These are phyloP conservation scores for Plasmodium ovale DNA, from an alignment of 169 alveolate species.

Conservation along the genomic window DNA sequence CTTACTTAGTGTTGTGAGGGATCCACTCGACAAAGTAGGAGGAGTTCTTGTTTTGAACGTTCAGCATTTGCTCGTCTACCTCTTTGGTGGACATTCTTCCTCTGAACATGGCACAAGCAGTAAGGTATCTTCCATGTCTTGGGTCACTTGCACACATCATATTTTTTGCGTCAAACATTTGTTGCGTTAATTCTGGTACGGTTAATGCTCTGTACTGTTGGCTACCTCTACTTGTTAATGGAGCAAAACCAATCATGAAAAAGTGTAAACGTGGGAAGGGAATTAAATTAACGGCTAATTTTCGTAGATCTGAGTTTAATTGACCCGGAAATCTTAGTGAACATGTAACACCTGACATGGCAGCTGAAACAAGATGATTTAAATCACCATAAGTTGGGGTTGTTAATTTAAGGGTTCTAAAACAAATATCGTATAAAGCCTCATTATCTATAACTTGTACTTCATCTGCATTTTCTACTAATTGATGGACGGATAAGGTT, in stretches of 20 bases:
- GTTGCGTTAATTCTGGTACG: constrained; percentile 99
- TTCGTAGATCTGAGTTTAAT: constrained; percentile 95
- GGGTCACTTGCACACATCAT: constrained; percentile 99
- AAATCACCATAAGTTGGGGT: constrained; percentile 99
- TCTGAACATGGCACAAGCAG: constrained; percentile 99
- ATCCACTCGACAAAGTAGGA: constrained; percentile 99
- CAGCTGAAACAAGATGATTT: constrained; percentile 97
- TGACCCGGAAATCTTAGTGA: constrained; percentile 98
- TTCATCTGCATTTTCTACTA: constrained; percentile 98
- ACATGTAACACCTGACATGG: constrained; percentile 98
- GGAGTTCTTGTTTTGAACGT: constrained; percentile 98
- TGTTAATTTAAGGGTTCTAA: constrained; percentile 98
- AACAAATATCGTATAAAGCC: constrained; percentile 99
- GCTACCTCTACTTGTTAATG: constrained; percentile 97
- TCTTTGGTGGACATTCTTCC: constrained; percentile 99
- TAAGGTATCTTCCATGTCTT: constrained; percentile 98
- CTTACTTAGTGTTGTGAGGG: constrained; percentile 96
- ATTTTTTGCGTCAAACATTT: constrained; percentile 99
- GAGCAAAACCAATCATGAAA: constrained; percentile 99
- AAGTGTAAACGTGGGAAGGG: constrained; percentile 99
- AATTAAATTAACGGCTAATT: constrained; percentile 97
- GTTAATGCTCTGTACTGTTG: constrained; percentile 99
- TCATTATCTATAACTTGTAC: constrained; percentile 98
- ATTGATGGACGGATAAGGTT: constrained; percentile 97
- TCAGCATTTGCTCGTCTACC: constrained; percentile 99